These are phyloP conservation scores for Pythium pyrilobum DNA, from an alignment of 352 stramenopile genomes.

Conservation along the genomic window DNA sequence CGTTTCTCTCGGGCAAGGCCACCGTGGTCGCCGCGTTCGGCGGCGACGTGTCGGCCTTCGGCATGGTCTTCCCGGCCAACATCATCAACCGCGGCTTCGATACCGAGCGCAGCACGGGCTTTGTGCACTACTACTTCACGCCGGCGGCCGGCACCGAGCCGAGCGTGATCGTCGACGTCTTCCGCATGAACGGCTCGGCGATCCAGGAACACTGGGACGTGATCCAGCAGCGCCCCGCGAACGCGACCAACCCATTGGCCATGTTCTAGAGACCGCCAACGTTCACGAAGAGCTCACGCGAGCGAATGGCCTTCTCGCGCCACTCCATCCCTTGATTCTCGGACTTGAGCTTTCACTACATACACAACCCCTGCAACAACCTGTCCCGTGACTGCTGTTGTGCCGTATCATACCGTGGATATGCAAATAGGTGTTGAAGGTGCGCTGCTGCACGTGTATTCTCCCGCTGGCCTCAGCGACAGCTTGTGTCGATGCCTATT, in stretches of 20 bases:
- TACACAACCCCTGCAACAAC: too few relatives aligned
- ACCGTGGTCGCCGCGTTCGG: not conserved
- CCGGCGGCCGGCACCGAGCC: not conserved
- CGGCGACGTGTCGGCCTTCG: not conserved
- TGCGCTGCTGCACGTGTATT: too few relatives aligned
- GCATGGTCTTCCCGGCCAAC: not conserved
- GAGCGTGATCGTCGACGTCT: constrained; percentile 1
- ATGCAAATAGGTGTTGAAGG: too few relatives aligned
- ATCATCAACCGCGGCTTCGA: constrained; percentile 1
- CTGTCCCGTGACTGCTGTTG: too few relatives aligned
- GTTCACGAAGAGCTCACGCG: too few relatives aligned
- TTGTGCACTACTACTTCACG: constrained; percentile 7
- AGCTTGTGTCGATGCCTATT: too few relatives aligned
- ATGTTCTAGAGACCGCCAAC: too few relatives aligned
- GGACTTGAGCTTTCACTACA: too few relatives aligned
- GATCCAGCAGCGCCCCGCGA: not conserved
- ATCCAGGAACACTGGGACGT: not conserved
- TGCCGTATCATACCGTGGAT: too few relatives aligned
- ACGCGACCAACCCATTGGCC: not conserved
- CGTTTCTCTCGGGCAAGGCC: not conserved
- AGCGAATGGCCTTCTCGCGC: too few relatives aligned
- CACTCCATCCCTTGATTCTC: too few relatives aligned
- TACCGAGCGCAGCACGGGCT: not conserved
- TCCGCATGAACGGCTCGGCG: not conserved
- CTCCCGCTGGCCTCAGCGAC: too few relatives aligned